These are phyloP conservation scores for Plantago major DNA, from an alignment of 257 asterid species.

Conservation along the genomic window DNA sequence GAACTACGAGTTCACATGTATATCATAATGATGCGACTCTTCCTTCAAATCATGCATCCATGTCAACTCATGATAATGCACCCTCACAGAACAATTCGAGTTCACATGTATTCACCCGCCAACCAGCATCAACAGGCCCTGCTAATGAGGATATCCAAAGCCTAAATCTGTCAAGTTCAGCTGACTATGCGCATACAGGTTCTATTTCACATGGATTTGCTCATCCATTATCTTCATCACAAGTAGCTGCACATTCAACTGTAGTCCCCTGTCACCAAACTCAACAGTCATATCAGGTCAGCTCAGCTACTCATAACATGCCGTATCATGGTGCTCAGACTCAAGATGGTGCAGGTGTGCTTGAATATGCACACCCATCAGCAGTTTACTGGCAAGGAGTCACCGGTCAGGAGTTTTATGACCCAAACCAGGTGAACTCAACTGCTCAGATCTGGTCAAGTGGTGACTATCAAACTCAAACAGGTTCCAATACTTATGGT, in stretches of 20 bases:
- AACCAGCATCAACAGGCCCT: too few species aligned
- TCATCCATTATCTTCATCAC: neutral
- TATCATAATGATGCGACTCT: neutral
- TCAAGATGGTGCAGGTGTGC: neutral
- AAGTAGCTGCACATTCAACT: neutral
- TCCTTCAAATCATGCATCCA: neutral
- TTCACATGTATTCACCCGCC: too few species aligned
- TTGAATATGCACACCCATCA: neutral
- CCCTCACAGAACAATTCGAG: too few species aligned
- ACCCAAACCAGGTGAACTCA: neutral
- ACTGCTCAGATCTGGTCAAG: neutral
- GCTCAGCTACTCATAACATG: too few species aligned
- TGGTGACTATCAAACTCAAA: neutral
- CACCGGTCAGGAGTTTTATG: neutral
- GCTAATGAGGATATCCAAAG: too few species aligned
- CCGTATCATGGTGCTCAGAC: too few species aligned
- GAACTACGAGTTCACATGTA: neutral
- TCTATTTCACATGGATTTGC: too few species aligned
- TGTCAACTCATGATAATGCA: neutral
- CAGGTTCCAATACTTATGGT: neutral
- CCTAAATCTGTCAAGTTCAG: too few species aligned
- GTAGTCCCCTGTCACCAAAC: neutral
- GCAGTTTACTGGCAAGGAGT: neutral
- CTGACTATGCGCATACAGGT: too few species aligned
- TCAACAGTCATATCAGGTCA: too few species aligned